Evolutionary conservation across 2,329 filamentous ascomycete genomes (phyloP).

Genomic region (Colletotrichum abscissum): DNA sequence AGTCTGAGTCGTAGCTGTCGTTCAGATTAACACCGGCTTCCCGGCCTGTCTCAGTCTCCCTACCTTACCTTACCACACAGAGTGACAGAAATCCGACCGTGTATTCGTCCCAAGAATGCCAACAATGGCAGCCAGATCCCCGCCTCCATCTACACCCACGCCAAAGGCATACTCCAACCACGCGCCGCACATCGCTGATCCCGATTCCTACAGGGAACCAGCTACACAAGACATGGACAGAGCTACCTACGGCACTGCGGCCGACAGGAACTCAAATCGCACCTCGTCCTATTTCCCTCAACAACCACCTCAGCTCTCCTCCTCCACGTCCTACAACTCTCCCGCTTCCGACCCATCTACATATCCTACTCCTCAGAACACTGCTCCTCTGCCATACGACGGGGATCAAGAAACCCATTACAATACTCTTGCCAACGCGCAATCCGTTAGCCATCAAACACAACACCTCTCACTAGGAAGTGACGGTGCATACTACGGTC

Average conservation of each 20-base stretch:
- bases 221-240: conserved; percentile 6
- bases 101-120: background rate
- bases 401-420: conserved; percentile 33
- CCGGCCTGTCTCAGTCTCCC: conserved; percentile 4
- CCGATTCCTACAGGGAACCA: conserved; percentile 13
- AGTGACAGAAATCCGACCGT: no score
- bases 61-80: background rate
- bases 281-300: conserved; percentile 32
- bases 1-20: background rate
- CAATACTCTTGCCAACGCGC: conserved; percentile 38
- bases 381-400: conserved; percentile 2
- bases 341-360: background rate
- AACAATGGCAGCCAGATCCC: conserved; percentile 28
- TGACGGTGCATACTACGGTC: background rate
- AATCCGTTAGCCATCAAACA: background rate
- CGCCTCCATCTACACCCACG: conserved; percentile 20
- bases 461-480: conserved; percentile 1
- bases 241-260: background rate
- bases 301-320: conserved; percentile 9
- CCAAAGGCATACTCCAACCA: conserved; percentile 9
- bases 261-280: conserved; percentile 24
- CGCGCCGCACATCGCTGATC: conserved; percentile 9
- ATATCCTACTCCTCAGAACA: background rate
- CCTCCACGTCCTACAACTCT: background rate
- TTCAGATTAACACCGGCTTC: background rate